Base-by-base conservation (phyloP, 108 stramenopile genomes). In the Cyclostephanos invisitatus region DNA sequence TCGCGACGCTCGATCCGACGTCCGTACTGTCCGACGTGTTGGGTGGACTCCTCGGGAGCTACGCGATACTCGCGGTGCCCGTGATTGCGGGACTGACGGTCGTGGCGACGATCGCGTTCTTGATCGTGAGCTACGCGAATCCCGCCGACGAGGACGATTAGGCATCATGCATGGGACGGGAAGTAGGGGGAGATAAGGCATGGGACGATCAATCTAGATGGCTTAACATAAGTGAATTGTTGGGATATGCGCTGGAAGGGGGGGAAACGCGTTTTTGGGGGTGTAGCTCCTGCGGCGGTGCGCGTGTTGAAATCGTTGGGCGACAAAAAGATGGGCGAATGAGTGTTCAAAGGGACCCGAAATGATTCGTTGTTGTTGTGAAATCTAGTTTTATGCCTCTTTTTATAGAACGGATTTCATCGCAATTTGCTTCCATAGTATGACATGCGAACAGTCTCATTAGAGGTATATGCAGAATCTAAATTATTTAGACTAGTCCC, bases 41-140 rank as follows among this genome's bases (percentile, higher is more conserved):
- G 18, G 89, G 83, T 32, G 83, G 80, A 46, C 58, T 94, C 8
- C 29, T 94, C 17, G 84, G 84, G 18, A 83, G 84, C 51, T 86
- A 82, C 25, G 80, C 82, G 10, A 91, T 94, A 65, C 76, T 94
- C 63, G 47, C 66, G 8, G 88, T 94, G 11, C 92, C 92, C 1
- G 89, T 94, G 51, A 51, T 88, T 6, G 92, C 89, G 7, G 92
- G 87, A n/a, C 56, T 94, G 25, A 68, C 70, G 6, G 78, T 94
- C n/a, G 92, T 85, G 4, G 64, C 64, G 29, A 35, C 85, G 22
- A 78, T 94, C 64, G 92, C 89, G 3, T 87, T 55, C 28, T 50
- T 70, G 25, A 88, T 94, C 74, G 88, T 91, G 17, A 64, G 81
- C 7, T 93, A 91, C 67, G 92, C 92, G 59, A 91, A 78, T 76